These are phyloP conservation scores for Botrytis byssoidea DNA, from an alignment of 2,329 filamentous ascomycete genomes.

Conservation along the genomic window DNA sequence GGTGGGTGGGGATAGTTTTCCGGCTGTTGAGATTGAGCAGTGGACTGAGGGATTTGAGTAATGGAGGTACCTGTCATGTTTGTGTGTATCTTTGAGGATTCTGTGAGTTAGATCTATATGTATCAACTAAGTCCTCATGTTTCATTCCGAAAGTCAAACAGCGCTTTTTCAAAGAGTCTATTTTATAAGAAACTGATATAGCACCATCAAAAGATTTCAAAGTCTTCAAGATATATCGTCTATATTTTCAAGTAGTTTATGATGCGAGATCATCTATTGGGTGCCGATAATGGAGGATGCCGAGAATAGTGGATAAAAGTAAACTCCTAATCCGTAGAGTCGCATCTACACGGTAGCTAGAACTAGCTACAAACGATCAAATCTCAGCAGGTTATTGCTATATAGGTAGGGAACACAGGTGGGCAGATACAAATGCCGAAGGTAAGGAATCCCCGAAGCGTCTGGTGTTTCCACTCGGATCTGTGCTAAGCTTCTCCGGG, in stretches of 20 bases:
- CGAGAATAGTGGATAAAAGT: no score
- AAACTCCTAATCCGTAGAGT: neutral
- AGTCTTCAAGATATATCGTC: neutral
- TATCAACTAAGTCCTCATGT: neutral
- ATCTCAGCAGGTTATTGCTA: neutral
- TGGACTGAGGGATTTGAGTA: neutral
- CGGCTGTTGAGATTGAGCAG: neutral
- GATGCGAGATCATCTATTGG: neutral
- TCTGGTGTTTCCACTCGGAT: neutral
- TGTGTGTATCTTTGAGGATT: neutral
- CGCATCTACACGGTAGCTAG: neutral
- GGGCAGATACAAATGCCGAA: neutral
- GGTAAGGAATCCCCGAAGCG: neutral
- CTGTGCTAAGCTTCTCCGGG: neutral
- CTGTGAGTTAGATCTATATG: neutral
- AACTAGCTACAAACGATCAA: neutral
- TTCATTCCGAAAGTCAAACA: neutral
- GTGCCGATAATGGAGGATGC: no score
- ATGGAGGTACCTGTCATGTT: neutral
- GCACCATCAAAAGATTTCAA: neutral
- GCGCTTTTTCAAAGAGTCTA: rapidly evolving
- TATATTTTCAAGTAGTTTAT: rapidly evolving
- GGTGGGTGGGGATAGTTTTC: neutral
- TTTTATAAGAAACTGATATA: rapidly evolving
- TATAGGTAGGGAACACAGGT: neutral